phyloP scores from a whole-genome alignment of 257 asterid species.

The Lantana camara region DNA sequence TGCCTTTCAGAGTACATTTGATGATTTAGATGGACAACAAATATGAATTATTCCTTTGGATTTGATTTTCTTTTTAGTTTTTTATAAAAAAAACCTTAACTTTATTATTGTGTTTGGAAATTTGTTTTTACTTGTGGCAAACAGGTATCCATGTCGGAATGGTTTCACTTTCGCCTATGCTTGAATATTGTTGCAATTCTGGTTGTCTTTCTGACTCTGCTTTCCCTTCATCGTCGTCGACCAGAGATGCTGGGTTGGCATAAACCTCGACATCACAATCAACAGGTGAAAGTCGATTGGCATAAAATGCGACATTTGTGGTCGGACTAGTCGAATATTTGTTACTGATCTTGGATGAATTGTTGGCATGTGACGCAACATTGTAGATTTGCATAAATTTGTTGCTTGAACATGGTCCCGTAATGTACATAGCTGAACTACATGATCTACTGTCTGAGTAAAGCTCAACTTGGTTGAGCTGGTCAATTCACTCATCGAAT shows the following conservation, averaged over 20 bases:
- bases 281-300: conserved; percentile 41
- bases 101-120: too few species aligned
- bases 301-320: conserved; percentile 53
- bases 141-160: conserved; percentile 13
- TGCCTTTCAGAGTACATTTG: too few species aligned
- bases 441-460: neutral
- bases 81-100: too few species aligned
- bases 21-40: too few species aligned
- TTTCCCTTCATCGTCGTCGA: too few species aligned
- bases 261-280: neutral
- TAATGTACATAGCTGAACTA: neutral
- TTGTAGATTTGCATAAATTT: neutral
- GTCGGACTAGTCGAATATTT: conserved; percentile 35
- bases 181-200: conserved; percentile 25
- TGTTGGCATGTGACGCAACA: neutral
- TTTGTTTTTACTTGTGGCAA: neutral
- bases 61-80: too few species aligned
- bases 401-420: neutral
- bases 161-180: conserved; percentile 22
- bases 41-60: too few species aligned
- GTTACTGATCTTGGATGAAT: neutral
- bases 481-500: too few species aligned
- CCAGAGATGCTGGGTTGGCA: too few species aligned
- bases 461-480: neutral
- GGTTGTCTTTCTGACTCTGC: neutral